Base-by-base conservation (phyloP, 306 rosid genomes). In the Neltuma alba region DNA sequence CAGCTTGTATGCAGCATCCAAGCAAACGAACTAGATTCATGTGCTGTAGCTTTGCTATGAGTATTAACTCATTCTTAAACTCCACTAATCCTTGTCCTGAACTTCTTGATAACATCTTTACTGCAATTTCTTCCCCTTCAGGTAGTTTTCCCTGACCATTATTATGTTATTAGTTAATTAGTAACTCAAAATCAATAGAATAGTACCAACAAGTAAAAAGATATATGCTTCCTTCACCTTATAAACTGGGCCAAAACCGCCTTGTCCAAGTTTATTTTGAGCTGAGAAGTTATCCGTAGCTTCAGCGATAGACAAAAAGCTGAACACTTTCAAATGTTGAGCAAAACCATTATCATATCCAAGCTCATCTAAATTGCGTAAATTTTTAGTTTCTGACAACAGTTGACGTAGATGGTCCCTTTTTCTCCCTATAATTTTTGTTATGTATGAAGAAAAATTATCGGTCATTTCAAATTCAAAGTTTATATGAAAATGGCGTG, bases 11-110 rank as follows among this genome's bases (percentile, higher is more conserved):
- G 66, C n/a, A 60, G 15, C 66, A 60, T 14, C 66, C 66, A 12
- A 60, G 66, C n/a, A 28, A 6, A 28, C 66, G 66, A 60, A 60
- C 66, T 12, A 60, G 66, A 60, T 60, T 60, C 66, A 60, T 60
- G 66, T 60, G 66, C 6, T 60, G 66, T 2, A 60, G 9, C 16
- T 60, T 60, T 27, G 37, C 66, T 60, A 60, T 60, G 37, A 28
- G 37, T 27, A 27, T 28, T 28, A 60, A 14, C 20, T 60, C 66
- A 60, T 60, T 60, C 66, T 60, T 60, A 30, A 60, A 60, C 66
- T 60, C 66, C 36, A 60, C 37, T 5, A 60, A 27, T 6, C 66
- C 66, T 28, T 60, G 37, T 15, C 66, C 37, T 60, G 66, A 60
- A 60, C 66, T 60, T 14, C 9, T 28, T 13, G 66, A 60, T 60